These are phyloP conservation scores for Tulasnella sp. DNA, from an alignment of 768 basidiomycete species.

Conservation along the genomic window DNA sequence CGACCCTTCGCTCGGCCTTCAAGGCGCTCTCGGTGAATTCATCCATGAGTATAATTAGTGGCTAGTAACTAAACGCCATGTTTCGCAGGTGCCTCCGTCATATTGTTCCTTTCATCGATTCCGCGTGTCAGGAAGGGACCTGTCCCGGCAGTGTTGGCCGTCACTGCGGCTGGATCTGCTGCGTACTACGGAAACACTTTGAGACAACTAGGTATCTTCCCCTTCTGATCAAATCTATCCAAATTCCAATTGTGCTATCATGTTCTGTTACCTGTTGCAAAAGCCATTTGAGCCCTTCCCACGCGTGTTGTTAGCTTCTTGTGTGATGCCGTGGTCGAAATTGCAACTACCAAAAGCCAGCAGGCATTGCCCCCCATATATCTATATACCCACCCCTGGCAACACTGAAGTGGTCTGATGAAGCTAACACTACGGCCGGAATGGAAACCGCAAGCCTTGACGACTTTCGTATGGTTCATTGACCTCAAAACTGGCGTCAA, in stretches of 20 bases:
- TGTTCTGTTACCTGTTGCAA: too few species aligned
- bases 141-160: conserved; percentile 51
- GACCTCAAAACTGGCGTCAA: conserved; percentile 91
- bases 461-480: conserved; percentile 74
- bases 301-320: too few species aligned
- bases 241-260: too few species aligned
- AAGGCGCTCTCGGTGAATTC: conserved; percentile 58
- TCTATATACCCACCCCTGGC: too few species aligned
- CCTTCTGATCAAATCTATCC: background rate
- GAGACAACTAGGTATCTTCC: conserved; percentile 13
- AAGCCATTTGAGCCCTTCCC: too few species aligned
- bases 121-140: conserved; percentile 68
- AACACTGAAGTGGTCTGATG: conserved; percentile 11
- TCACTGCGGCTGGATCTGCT: conserved; percentile 50
- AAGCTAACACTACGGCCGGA: conserved; percentile 17
- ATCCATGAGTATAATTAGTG: background rate
- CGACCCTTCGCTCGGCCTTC: conserved; percentile 53
- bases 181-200: conserved; percentile 42
- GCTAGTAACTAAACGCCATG: background rate
- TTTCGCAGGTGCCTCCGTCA: conserved; percentile 47
- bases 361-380: too few species aligned
- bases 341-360: too few species aligned
- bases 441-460: conserved; percentile 71
- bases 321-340: too few species aligned
- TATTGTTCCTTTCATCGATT: conserved; percentile 62